These are phyloP conservation scores for Capsicum baccatum DNA, from an alignment of 257 asterid species.

Conservation along the genomic window DNA sequence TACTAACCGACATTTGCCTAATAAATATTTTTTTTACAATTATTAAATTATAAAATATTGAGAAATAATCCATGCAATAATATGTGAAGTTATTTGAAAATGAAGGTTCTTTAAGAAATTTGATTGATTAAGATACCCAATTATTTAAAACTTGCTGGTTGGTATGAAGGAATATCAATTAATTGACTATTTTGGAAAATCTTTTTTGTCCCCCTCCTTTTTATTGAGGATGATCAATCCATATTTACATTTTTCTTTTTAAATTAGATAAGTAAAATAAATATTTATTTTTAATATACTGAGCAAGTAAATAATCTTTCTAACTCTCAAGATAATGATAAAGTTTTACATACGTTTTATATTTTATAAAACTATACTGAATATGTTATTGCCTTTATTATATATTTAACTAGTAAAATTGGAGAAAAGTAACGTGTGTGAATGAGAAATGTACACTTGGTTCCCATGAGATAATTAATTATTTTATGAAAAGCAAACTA, in stretches of 20 bases:
- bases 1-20: constrained; percentile 32
- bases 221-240: background rate
- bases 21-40: background rate
- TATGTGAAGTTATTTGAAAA: constrained; percentile 6
- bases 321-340: no score
- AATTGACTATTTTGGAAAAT: background rate
- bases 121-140: constrained; percentile 11
- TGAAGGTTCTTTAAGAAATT: background rate
- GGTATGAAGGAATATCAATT: constrained; percentile 3
- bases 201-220: background rate
- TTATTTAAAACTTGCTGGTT: constrained; percentile 12
- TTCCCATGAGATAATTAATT: background rate
- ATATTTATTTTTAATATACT: background rate
- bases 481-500: background rate
- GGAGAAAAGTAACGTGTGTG: no score
- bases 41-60: background rate
- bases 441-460: background rate
- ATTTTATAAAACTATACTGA: no score
- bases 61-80: background rate
- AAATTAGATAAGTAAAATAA: background rate
- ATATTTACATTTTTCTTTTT: background rate
- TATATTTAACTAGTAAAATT: background rate
- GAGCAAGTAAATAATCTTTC: background rate
- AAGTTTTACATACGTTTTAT: no score
- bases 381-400: no score